phyloP scores from a whole-genome alignment of 768 basidiomycete genomes.

The Rhizopogon vulgaris region DNA sequence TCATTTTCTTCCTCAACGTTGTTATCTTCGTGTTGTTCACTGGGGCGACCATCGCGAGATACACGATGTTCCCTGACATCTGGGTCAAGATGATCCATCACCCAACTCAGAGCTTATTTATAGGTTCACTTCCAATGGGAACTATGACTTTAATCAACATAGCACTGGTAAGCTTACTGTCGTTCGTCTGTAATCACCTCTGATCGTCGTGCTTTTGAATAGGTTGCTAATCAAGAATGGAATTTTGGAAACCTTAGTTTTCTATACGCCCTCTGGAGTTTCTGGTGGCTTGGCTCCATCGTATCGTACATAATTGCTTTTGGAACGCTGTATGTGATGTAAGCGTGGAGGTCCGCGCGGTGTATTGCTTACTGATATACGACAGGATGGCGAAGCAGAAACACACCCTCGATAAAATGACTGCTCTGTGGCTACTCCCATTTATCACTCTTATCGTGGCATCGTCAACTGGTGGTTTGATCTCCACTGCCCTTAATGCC shows the following conservation, averaged over 20 bases:
- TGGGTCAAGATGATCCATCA: constrained; percentile 43
- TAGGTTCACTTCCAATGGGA: constrained; percentile 41
- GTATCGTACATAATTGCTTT: constrained; percentile 39
- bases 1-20: constrained; percentile 36
- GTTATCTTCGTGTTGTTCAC: constrained; percentile 31
- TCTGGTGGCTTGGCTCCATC: constrained; percentile 46
- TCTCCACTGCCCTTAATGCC: constrained; percentile 32
- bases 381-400: constrained; percentile 38
- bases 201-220: neutral
- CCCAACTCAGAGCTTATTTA: constrained; percentile 39
- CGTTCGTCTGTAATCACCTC: neutral
- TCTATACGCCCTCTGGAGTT: constrained; percentile 38
- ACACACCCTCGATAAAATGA: constrained; percentile 34
- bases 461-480: constrained; percentile 42
- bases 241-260: constrained; percentile 31
- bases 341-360: neutral
- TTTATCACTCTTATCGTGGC: constrained; percentile 49
- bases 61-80: constrained; percentile 32
- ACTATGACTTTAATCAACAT: constrained; percentile 38
- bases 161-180: constrained; percentile 24
- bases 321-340: constrained; percentile 48
- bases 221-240: constrained; percentile 29
- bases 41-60: constrained; percentile 32
- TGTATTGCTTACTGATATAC: neutral
- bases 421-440: constrained; percentile 45